Conservation (phyloP, 495 filamentous ascomycete genomes). For the Aspergillus avenaceus region DNA sequence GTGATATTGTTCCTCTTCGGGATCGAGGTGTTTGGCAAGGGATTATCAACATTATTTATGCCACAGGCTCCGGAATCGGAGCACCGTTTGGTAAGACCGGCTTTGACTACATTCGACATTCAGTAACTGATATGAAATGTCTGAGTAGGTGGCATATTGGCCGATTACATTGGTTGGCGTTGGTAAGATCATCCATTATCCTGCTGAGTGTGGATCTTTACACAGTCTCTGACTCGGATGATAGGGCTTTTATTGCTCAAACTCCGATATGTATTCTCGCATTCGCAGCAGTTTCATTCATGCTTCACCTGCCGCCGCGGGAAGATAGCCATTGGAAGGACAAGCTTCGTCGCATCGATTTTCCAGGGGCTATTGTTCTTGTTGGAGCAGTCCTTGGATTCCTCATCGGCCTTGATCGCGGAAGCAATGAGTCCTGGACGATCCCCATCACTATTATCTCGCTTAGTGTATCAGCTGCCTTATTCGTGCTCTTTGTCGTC, state of each 20-base stretch:
- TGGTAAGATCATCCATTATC: slow-evolving; percentile 49
- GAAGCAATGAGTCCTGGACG: slow-evolving; percentile 69
- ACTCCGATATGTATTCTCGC: slow-evolving; percentile 67
- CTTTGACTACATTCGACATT: too few relatives aligned
- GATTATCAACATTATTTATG: slow-evolving; percentile 75
- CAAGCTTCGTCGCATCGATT: slow-evolving; percentile 74
- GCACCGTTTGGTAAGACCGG: slow-evolving; percentile 60
- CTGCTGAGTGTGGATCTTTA: neutral
- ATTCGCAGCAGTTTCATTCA: slow-evolving; percentile 56
- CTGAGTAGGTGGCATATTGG: slow-evolving; percentile 57
- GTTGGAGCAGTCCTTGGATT: slow-evolving; percentile 69
- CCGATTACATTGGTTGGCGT: slow-evolving; percentile 77
- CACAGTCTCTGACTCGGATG: slow-evolving; percentile 9
- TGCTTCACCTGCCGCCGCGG: slow-evolving; percentile 56
- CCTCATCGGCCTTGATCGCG: slow-evolving; percentile 72
- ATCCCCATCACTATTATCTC: slow-evolving; percentile 55
- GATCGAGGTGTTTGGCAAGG: slow-evolving; percentile 80
- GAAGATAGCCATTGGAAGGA: slow-evolving; percentile 55
- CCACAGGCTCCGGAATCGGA: slow-evolving; percentile 64
- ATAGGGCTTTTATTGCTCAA: slow-evolving; percentile 68
- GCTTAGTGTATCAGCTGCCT: slow-evolving; percentile 50
- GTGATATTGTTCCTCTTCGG: slow-evolving; percentile 72
- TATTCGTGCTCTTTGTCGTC: slow-evolving; percentile 65
- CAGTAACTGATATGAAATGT: too few relatives aligned
- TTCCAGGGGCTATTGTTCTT: slow-evolving; percentile 67